Evolutionary conservation across 306 rosid genomes (phyloP).

Genomic region (Castanea mollissima): DNA sequence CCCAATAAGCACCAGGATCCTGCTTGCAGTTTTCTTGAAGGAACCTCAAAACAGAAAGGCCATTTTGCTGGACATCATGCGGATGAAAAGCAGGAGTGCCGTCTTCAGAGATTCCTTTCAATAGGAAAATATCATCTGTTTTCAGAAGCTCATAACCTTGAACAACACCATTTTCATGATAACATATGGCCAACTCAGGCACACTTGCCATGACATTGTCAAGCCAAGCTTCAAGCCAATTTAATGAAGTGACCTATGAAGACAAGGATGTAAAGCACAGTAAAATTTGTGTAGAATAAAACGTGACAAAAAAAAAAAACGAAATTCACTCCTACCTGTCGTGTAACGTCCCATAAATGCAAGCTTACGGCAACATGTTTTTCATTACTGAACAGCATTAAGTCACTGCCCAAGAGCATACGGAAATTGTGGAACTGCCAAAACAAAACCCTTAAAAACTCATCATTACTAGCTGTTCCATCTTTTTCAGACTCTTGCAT

Average conservation of each 20-base stretch:
- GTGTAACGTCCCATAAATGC: constrained; percentile 92
- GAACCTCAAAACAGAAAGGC: constrained; percentile 94
- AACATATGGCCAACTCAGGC: constrained; percentile 95
- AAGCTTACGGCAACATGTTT: constrained; percentile 94
- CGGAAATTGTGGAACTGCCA: constrained; percentile 98
- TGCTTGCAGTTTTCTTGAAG: constrained; percentile 95
- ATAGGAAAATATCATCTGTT: constrained; percentile 84
- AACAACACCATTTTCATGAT: constrained; percentile 92
- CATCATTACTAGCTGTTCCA: constrained; percentile 65
- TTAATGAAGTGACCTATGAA: constrained; percentile 79
- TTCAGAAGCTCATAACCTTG: constrained; percentile 93
- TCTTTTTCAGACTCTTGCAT: constrained; percentile 83
- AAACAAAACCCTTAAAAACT: constrained; percentile 73
- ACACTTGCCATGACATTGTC: constrained; percentile 99
- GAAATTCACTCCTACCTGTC: constrained; percentile 52
- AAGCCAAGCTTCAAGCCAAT: constrained; percentile 99
- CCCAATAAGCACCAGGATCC: constrained; percentile 99
- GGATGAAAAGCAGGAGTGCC: constrained; percentile 97
- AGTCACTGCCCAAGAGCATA: constrained; percentile 92
- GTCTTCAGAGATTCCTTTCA: constrained; percentile 93
- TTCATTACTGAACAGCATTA: constrained; percentile 88
- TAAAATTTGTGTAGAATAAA: constrained; percentile 18
- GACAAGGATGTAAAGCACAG: constrained; percentile 8
- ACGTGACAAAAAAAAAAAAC: constrained; percentile 1
- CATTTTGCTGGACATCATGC: constrained; percentile 88